A percentile compares a stretch with the other conserved stretches of the same genome.
These are phyloP conservation scores for Antrodiella citrinella DNA, from an alignment of 768 basidiomycete genomes.

Conservation along the genomic window DNA sequence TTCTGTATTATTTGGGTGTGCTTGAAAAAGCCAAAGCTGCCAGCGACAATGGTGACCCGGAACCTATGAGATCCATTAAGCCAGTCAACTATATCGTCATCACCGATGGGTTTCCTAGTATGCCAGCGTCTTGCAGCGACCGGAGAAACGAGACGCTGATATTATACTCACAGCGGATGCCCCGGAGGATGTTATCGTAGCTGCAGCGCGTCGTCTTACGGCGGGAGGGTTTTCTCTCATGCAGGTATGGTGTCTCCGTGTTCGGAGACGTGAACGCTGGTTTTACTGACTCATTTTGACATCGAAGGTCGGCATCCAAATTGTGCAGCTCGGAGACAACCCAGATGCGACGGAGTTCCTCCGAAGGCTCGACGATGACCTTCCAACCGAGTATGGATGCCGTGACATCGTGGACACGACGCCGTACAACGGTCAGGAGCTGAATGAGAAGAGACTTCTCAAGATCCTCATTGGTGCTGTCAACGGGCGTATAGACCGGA, in stretches of 20 bases:
- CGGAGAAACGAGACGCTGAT: not conserved
- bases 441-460: constrained; percentile 42
- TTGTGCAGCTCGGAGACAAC: constrained; percentile 60
- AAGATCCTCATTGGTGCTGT: constrained; percentile 65
- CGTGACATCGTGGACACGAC: constrained; percentile 71
- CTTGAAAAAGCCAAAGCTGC: constrained; percentile 25
- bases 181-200: constrained; percentile 39
- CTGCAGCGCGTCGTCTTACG: constrained; percentile 43
- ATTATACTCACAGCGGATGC: constrained; percentile 36
- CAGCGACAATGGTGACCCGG: constrained; percentile 19
- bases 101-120: constrained; percentile 58
- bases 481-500: constrained; percentile 41
- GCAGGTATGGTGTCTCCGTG: constrained; percentile 31
- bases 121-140: constrained; percentile 12
- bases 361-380: constrained; percentile 48
- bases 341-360: constrained; percentile 34
- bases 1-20: constrained; percentile 29
- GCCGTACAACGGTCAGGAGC: constrained; percentile 34
- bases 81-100: constrained; percentile 53
- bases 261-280: not conserved
- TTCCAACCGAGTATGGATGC: constrained; percentile 33
- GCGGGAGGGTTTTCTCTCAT: constrained; percentile 39
- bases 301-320: constrained; percentile 55
- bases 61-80: constrained; percentile 29
- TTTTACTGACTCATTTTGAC: constrained; percentile 1